Percentiles rank a stretch among this genome's conserved stretches.
Conservation (phyloP, 2,329 filamentous ascomycete species). For the Mycogone perniciosa region DNA sequence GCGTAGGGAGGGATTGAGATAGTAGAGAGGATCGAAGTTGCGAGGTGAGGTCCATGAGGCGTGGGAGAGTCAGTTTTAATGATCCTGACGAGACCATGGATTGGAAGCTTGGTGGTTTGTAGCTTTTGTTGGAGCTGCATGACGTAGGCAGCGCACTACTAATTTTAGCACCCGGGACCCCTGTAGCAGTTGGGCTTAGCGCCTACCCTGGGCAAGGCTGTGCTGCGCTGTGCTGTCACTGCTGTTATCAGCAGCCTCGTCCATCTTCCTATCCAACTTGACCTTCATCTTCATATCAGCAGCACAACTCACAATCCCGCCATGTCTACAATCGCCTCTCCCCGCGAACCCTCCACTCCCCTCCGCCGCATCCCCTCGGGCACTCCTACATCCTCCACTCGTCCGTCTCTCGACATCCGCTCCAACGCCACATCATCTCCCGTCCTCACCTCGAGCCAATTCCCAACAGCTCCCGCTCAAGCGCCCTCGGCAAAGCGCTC, state of each 20-base stretch:
- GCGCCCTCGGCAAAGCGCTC: conserved; percentile 40
- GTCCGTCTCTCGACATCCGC: conserved; percentile 64
- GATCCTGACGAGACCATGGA: neutral
- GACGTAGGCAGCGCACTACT: neutral
- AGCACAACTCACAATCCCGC: conserved; percentile 33
- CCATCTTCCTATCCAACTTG: neutral
- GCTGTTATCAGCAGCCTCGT: neutral
- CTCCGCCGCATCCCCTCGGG: conserved; percentile 51
- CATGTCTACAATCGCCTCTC: conserved; percentile 62
- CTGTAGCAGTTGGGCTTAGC: no score
- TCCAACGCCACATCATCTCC: conserved; percentile 53
- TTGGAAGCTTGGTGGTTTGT: neutral
- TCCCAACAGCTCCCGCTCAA: conserved; percentile 24
- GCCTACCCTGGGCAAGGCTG: no score
- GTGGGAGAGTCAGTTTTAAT: neutral
- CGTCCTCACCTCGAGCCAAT: conserved; percentile 23
- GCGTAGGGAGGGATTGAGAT: conserved; percentile 47
- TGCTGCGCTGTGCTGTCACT: no score
- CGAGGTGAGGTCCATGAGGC: conserved; percentile 18
- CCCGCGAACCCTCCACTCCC: conserved; percentile 52
- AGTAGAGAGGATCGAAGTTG: conserved; percentile 38
- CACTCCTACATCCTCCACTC: conserved; percentile 66
- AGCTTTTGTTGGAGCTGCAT: neutral
- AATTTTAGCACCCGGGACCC: neutral
- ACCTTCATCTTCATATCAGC: neutral